phyloP scores from a whole-genome alignment of 2,329 filamentous ascomycete genomes.

The Fusarium agapanthi region DNA sequence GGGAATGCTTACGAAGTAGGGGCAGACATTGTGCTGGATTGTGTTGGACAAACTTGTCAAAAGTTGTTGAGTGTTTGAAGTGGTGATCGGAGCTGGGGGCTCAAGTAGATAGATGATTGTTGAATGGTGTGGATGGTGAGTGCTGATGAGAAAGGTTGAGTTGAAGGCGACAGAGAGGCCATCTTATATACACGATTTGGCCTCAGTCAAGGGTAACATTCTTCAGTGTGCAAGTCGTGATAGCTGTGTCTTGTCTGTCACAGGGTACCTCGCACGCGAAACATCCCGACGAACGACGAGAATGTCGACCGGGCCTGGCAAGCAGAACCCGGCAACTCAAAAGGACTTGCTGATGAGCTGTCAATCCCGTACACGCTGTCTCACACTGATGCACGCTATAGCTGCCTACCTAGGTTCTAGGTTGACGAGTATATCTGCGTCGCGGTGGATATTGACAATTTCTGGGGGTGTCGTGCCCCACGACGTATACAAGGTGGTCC shows the following conservation, averaged over 20 bases:
- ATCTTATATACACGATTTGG: constrained; percentile 39
- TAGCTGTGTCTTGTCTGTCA: constrained; percentile 10
- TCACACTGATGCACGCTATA: constrained; percentile 36
- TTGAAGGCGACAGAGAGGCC: constrained; percentile 16
- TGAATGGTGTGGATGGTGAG: constrained; percentile 35
- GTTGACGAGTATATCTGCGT: constrained; percentile 1
- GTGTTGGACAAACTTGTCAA: constrained; percentile 30
- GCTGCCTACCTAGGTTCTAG: neutral
- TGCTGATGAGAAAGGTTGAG: constrained; percentile 30
- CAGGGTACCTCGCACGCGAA: constrained; percentile 21
- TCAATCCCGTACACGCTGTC: constrained; percentile 28
- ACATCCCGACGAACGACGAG: constrained; percentile 21
- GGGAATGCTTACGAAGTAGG: constrained; percentile 37
- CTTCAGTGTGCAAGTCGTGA: constrained; percentile 14
- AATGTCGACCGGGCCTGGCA: constrained; percentile 4
- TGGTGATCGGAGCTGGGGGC: constrained; percentile 30
- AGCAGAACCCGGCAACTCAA: constrained; percentile 21
- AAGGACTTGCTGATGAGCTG: constrained; percentile 34
- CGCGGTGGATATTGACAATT: constrained; percentile 20
- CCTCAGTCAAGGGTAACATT: constrained; percentile 4
- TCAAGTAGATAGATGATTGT: constrained; percentile 38
- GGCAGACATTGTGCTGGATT: constrained; percentile 41
- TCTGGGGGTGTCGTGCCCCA: constrained; percentile 10
- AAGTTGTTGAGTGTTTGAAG: constrained; percentile 10
- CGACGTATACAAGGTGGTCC: neutral